phyloP scores from a whole-genome alignment of 2,329 filamentous ascomycete species.

The Penicillium sp. region DNA sequence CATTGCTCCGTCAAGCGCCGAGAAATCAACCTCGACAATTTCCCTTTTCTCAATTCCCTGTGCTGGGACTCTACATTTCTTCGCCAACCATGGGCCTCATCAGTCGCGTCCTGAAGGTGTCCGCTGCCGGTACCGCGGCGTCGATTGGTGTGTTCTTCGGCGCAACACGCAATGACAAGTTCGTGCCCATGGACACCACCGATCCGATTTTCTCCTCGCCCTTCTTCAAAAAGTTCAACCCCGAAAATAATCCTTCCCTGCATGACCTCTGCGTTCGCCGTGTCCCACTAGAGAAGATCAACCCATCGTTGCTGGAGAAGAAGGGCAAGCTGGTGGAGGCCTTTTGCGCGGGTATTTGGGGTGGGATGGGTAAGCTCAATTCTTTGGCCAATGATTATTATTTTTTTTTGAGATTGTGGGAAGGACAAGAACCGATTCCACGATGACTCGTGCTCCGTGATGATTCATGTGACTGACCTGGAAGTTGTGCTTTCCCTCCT shows the following conservation, averaged over 20 bases:
- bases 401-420: too few relatives aligned
- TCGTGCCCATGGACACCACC: conserved; percentile 53
- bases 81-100: conserved; percentile 49
- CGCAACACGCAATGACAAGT: conserved; percentile 50
- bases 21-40: too few relatives aligned
- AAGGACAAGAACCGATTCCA: too few relatives aligned
- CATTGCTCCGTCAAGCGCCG: background rate
- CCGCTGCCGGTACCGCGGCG: conserved; percentile 44
- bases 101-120: conserved; percentile 38
- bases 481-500: background rate
- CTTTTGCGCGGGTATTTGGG: conserved; percentile 64
- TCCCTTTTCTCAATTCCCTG: background rate
- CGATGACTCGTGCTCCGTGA: too few relatives aligned
- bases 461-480: too few relatives aligned
- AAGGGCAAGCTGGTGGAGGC: conserved; percentile 56
- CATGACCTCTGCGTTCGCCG: conserved; percentile 60
- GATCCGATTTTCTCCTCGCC: conserved; percentile 58
- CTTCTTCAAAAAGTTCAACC: conserved; percentile 56
- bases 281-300: conserved; percentile 58
- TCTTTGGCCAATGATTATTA: too few relatives aligned
- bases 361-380: conserved; percentile 52
- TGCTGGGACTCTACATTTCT: background rate
- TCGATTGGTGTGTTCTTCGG: conserved; percentile 50
- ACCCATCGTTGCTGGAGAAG: conserved; percentile 58
- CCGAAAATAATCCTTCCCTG: conserved; percentile 55